phyloP scores from a whole-genome alignment of 495 filamentous ascomycete genomes.

The Penicillium paradoxum region DNA sequence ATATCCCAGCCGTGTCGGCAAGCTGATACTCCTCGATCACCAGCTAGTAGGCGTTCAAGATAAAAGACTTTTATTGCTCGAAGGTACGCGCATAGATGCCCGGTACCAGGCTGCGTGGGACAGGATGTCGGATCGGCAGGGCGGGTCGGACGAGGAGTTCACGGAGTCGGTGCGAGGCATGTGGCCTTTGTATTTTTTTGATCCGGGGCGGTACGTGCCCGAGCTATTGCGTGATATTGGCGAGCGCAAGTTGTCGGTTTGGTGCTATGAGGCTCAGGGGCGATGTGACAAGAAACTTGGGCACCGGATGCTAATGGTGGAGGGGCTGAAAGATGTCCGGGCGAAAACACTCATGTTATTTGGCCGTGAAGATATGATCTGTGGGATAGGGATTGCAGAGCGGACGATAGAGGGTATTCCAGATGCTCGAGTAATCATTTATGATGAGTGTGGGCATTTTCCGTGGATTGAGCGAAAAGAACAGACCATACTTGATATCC shows the following conservation, averaged over 20 bases:
- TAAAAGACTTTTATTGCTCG: background rate
- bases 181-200: conserved; percentile 18
- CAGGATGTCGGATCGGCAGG: background rate
- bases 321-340: conserved; percentile 7
- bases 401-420: conserved; percentile 6
- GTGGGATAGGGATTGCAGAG: conserved; percentile 11
- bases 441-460: conserved; percentile 22
- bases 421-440: conserved; percentile 4
- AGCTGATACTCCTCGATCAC: conserved; percentile 15
- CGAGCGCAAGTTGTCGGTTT: conserved; percentile 2
- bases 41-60: conserved; percentile 14
- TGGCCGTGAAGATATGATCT: conserved; percentile 17
- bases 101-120: conserved; percentile 8
- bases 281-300: conserved; percentile 6
- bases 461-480: conserved; percentile 20
- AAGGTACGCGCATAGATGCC: conserved; percentile 4
- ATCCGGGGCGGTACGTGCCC: conserved; percentile 7
- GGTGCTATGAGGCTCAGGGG: conserved; percentile 11
- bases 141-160: conserved; percentile 9
- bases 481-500: conserved; percentile 11
- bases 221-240: conserved; percentile 9
- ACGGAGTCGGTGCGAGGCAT: conserved; percentile 5
- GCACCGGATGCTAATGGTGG: conserved; percentile 10
- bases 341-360: conserved; percentile 19
- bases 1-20: conserved; percentile 13